A percentile compares a stretch with the other conserved stretches of the same genome.
phyloP scores from a whole-genome alignment of 106 monocot genomes.

The Platanthera guangdongensis region DNA sequence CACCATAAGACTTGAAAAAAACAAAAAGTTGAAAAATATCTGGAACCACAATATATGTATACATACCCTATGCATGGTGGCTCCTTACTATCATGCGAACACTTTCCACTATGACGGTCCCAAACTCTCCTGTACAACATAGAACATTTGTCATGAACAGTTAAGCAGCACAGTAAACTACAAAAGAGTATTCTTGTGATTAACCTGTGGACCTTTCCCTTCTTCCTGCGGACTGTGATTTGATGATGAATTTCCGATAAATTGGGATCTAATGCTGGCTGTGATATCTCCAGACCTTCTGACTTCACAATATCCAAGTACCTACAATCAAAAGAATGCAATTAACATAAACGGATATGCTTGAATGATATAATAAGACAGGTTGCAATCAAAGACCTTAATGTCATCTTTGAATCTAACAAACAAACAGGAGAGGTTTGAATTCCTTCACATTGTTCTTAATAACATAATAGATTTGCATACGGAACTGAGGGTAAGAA shows the following conservation, averaged over 20 bases:
- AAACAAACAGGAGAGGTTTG: too few species aligned
- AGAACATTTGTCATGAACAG: constrained; percentile 3
- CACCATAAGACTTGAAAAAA: too few species aligned
- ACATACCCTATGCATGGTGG: constrained; percentile 67
- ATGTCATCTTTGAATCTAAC: too few species aligned
- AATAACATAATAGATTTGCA: too few species aligned
- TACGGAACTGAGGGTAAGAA: too few species aligned
- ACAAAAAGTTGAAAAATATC: too few species aligned
- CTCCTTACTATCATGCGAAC: constrained; percentile 29
- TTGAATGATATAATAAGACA: too few species aligned
- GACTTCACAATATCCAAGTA: constrained; percentile 60
- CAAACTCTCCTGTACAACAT: constrained; percentile 34
- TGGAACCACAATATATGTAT: too few species aligned
- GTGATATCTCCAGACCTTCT: constrained; percentile 77
- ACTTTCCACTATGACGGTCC: constrained; percentile 21
- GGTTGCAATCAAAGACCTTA: too few species aligned
- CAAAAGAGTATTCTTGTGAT: not conserved
- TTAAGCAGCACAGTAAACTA: not conserved
- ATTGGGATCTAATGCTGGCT: constrained; percentile 61
- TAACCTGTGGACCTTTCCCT: constrained; percentile 53
- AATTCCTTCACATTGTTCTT: too few species aligned
- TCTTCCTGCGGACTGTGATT: constrained; percentile 54
- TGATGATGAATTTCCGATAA: constrained; percentile 71
- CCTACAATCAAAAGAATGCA: not conserved
- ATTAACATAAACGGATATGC: not conserved